Evolutionary conservation across 1,284 basidiomycete genomes (phyloP).

Genomic region (Cerioporus squamosus): DNA sequence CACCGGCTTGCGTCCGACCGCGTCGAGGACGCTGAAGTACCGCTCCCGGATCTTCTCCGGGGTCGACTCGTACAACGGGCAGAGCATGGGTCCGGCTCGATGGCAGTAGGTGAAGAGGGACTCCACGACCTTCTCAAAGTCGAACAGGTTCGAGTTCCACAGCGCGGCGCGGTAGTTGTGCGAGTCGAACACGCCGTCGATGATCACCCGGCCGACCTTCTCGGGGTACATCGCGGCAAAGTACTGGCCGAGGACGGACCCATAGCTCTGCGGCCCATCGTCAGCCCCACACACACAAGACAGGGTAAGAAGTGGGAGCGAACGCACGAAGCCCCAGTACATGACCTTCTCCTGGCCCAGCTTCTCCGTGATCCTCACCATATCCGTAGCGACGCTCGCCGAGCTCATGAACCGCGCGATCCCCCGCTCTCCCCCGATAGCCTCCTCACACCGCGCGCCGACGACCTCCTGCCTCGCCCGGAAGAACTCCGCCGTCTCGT

Average conservation of each 20-base stretch:
- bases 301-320: not conserved
- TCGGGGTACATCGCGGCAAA: constrained; percentile 54
- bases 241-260: constrained; percentile 45
- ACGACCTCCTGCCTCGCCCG: constrained; percentile 12
- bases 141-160: constrained; percentile 31
- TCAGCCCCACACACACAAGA: not conserved
- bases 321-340: constrained; percentile 57
- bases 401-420: constrained; percentile 46
- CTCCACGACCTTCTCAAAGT: constrained; percentile 32
- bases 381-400: constrained; percentile 50
- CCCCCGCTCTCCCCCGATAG: constrained; percentile 29
- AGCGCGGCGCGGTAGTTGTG: constrained; percentile 27
- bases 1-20: constrained; percentile 34
- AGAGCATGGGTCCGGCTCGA: constrained; percentile 40
- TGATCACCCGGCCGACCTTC: constrained; percentile 36
- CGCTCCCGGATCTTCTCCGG: constrained; percentile 30
- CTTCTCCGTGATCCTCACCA: constrained; percentile 50
- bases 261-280: constrained; percentile 39
- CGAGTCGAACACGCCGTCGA: constrained; percentile 37
- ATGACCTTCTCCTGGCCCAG: constrained; percentile 50
- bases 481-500: constrained; percentile 10
- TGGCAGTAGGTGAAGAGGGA: constrained; percentile 42
- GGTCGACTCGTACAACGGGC: constrained; percentile 42
- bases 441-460: constrained; percentile 15
- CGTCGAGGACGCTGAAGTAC: constrained; percentile 30